These are phyloP conservation scores for Phaeosphaeriaceae sp. DNA, from an alignment of 2,329 filamentous ascomycete genomes.

Conservation along the genomic window DNA sequence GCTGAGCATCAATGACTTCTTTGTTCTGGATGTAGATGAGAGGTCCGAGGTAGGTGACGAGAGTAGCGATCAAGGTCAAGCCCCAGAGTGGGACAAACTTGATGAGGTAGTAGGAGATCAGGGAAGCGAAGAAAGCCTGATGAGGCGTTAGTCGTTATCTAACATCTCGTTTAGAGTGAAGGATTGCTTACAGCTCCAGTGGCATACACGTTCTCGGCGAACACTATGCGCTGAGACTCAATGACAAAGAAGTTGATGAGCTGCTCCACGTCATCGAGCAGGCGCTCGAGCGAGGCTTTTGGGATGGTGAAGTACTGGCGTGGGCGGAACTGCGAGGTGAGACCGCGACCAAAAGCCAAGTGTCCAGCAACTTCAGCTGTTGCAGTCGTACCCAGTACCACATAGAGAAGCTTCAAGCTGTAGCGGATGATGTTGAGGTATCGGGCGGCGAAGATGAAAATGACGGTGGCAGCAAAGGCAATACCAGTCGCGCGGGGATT, in stretches of 20 bases:
- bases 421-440: constrained; percentile 69
- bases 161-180: neutral
- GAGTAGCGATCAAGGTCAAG: constrained; percentile 63
- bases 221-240: constrained; percentile 70
- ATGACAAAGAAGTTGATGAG: constrained; percentile 73
- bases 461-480: constrained; percentile 62
- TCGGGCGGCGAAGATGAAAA: constrained; percentile 68
- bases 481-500: constrained; percentile 69
- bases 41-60: constrained; percentile 65
- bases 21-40: constrained; percentile 71
- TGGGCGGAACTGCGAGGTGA: constrained; percentile 67
- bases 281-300: constrained; percentile 67
- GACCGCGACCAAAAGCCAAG: constrained; percentile 62
- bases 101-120: constrained; percentile 69
- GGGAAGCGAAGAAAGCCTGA: constrained; percentile 66
- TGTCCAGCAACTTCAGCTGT: constrained; percentile 65
- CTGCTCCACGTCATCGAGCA: constrained; percentile 68
- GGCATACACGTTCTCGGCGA: constrained; percentile 69
- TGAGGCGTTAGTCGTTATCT: constrained; percentile 9
- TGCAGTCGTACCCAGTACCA: constrained; percentile 66
- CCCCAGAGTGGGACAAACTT: constrained; percentile 72
- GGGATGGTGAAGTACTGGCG: constrained; percentile 71
- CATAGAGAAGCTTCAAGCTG: constrained; percentile 66
- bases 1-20: constrained; percentile 67
- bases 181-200: constrained; percentile 63